Evolutionary conservation across 192 early-diverging fungal species (phyloP).

Genomic region (Coemansia pectinata): DNA sequence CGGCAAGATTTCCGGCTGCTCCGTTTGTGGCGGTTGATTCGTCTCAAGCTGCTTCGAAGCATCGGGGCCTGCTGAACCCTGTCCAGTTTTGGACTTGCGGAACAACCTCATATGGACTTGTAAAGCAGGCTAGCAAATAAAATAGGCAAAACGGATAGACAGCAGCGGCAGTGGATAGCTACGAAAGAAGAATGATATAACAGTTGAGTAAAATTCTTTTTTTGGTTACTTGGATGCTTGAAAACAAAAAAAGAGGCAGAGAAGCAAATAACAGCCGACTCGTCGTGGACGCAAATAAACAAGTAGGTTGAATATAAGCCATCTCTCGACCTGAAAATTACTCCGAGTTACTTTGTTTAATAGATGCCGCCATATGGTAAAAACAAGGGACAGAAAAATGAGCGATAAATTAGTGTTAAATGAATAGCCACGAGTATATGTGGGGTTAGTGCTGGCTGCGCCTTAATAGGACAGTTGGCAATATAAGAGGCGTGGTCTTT

Average conservation of each 20-base stretch:
- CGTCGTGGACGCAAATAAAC: not conserved
- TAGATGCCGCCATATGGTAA: not conserved
- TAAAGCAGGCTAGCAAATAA: not conserved
- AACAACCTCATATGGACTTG: slow-evolving; percentile 35
- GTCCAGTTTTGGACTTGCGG: slow-evolving; percentile 40
- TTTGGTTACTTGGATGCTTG: not conserved
- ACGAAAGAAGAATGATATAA: not conserved
- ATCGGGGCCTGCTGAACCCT: not conserved
- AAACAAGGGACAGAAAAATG: not conserved
- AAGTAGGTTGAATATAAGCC: not conserved
- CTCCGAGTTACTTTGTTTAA: not conserved
- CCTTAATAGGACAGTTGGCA: not conserved
- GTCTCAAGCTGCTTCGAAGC: not conserved
- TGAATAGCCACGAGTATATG: not conserved
- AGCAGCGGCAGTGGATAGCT: not conserved
- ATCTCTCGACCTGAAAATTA: not conserved
- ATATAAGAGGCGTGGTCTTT: not conserved
- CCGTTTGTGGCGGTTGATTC: not conserved
- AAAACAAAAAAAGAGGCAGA: not conserved
- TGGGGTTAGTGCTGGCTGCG: not conserved
- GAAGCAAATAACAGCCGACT: not conserved
- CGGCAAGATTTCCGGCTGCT: not conserved
- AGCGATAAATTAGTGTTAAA: not conserved
- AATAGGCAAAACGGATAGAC: not conserved
- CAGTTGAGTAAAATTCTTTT: not conserved